Evolutionary conservation across 2,329 filamentous ascomycete species (phyloP).

Genomic region (Alternaria ethzedia): DNA sequence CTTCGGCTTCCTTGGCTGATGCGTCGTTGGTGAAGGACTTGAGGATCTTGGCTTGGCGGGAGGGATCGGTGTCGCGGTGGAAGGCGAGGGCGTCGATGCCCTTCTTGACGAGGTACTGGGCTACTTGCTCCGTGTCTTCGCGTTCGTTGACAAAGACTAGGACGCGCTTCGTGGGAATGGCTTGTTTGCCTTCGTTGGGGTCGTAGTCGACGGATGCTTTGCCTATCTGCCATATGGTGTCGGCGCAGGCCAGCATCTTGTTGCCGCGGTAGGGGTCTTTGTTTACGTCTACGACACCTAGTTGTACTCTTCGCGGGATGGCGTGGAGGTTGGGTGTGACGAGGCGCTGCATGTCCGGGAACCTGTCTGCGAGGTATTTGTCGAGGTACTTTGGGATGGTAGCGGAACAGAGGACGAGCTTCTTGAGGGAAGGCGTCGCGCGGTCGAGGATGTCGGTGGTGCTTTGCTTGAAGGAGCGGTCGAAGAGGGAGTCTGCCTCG

Average conservation of each 20-base stretch:
- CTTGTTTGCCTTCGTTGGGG: conserved; percentile 54
- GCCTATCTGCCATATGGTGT: conserved; percentile 92
- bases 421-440: conserved; percentile 78
- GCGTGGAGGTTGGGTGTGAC: conserved; percentile 96
- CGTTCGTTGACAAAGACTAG: conserved; percentile 97
- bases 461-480: conserved; percentile 86
- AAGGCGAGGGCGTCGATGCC: conserved; percentile 88
- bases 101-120: conserved; percentile 79
- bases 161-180: conserved; percentile 77
- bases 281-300: conserved; percentile 90
- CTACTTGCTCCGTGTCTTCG: conserved; percentile 82
- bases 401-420: conserved; percentile 91
- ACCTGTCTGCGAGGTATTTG: conserved; percentile 78
- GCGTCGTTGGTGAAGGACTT: conserved; percentile 65
- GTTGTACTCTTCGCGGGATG: conserved; percentile 90
- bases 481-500: conserved; percentile 94
- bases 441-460: conserved; percentile 85
- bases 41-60: conserved; percentile 78
- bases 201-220: conserved; percentile 66
- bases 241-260: conserved; percentile 90
- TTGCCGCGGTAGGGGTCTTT: conserved; percentile 94
- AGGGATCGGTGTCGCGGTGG: conserved; percentile 81
- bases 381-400: conserved; percentile 93
- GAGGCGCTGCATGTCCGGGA: conserved; percentile 82
- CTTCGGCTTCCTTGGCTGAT: background rate